These are phyloP conservation scores for Coniochaeta sp. DNA, from an alignment of 2,329 filamentous ascomycete genomes.

Conservation along the genomic window DNA sequence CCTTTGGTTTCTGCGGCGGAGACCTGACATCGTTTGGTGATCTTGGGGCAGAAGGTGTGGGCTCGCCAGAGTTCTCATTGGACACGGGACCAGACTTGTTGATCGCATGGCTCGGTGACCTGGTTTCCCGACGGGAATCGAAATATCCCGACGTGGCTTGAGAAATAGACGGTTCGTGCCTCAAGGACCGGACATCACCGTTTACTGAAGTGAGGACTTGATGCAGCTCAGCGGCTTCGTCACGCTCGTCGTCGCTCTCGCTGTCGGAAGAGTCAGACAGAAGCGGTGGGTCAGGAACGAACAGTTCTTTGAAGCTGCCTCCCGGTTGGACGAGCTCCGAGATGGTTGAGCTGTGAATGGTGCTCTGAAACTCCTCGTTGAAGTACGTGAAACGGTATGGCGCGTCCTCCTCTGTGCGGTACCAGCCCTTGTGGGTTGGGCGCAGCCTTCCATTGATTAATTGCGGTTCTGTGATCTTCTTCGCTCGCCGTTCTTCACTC, in stretches of 20 bases:
- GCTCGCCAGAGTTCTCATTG: slow-evolving; percentile 20
- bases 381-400: slow-evolving; percentile 98
- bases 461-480: slow-evolving; percentile 90
- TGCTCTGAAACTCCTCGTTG: slow-evolving; percentile 93
- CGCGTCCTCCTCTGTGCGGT: slow-evolving; percentile 77
- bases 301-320: slow-evolving; percentile 77
- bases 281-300: slow-evolving; percentile 77
- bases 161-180: slow-evolving; percentile 36
- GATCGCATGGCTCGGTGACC: slow-evolving; percentile 10
- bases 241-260: slow-evolving; percentile 55
- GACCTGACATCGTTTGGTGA: slow-evolving; percentile 34
- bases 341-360: slow-evolving; percentile 92
- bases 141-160: slow-evolving; percentile 15
- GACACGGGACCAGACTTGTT: slow-evolving; percentile 20
- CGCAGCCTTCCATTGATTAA: slow-evolving; percentile 84
- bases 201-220: slow-evolving; percentile 20
- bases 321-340: slow-evolving; percentile 86
- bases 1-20: slow-evolving; percentile 11
- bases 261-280: slow-evolving; percentile 63
- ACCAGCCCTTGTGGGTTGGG: slow-evolving; percentile 75
- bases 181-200: slow-evolving; percentile 34
- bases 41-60: slow-evolving; percentile 8
- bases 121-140: slow-evolving; percentile 10
- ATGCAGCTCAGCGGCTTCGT: slow-evolving; percentile 7
- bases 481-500: slow-evolving; percentile 74